Conservation (phyloP, 2,329 filamentous ascomycete genomes). For the Sclerotinia borealis region DNA sequence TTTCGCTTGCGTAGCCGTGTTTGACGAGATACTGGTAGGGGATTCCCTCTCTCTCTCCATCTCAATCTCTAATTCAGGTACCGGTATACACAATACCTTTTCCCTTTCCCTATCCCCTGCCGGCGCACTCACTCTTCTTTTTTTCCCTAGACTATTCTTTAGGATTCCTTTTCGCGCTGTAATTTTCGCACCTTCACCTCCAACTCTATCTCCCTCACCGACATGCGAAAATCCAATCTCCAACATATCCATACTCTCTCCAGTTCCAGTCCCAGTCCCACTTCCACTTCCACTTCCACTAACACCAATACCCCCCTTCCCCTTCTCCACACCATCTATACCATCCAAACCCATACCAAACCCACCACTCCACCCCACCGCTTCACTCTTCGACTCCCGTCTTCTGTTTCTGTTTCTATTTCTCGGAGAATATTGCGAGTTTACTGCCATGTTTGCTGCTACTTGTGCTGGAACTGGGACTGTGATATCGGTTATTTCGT, state of each 20-base stretch:
- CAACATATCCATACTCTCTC: neutral
- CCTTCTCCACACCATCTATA: neutral
- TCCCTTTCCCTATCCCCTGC: neutral
- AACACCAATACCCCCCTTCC: no score
- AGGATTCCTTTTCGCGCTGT: neutral
- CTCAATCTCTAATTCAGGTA: no score
- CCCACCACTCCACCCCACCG: no score
- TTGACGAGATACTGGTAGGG: no score
- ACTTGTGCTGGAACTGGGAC: no score
- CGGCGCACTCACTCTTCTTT: neutral
- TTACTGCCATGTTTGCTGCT: neutral
- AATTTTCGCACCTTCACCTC: neutral
- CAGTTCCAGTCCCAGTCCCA: neutral
- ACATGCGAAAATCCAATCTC: neutral
- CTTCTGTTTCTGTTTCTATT: neutral
- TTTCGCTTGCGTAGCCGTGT: neutral
- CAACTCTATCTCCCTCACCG: neutral
- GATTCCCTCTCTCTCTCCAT: neutral
- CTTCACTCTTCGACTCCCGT: neutral
- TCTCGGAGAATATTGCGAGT: neutral
- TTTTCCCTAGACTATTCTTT: neutral
- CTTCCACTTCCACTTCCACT: neutral
- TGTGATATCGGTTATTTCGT: neutral
- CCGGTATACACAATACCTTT: no score
- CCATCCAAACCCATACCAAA: neutral